A percentile compares a stretch with the other conserved stretches of the same genome.
Conservation (phyloP, 2,329 filamentous ascomycete species). For the Phyllosticta citrichinensis region DNA sequence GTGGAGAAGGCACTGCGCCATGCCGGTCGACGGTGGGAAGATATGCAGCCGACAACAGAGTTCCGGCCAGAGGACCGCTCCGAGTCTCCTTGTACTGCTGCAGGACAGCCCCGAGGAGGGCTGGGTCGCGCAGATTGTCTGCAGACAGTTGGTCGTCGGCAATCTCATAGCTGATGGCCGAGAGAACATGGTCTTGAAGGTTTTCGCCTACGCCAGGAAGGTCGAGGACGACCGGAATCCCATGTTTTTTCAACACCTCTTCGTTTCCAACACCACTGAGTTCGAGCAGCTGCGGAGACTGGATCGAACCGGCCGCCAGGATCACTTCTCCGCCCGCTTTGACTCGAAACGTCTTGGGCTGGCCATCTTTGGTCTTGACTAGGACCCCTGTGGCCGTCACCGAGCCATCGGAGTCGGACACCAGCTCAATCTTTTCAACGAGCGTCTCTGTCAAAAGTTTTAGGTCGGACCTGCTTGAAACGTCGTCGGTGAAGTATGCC, state of each 20-base stretch:
- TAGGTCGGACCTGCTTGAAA: constrained; percentile 8
- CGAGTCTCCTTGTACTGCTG: constrained; percentile 17
- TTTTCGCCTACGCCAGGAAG: constrained; percentile 23
- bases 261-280: constrained; percentile 13
- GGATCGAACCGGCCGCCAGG: constrained; percentile 18
- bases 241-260: constrained; percentile 12
- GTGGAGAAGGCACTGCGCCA: constrained; percentile 3
- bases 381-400: constrained; percentile 3
- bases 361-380: neutral
- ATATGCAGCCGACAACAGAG: constrained; percentile 16
- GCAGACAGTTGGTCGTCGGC: constrained; percentile 15
- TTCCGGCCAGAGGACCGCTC: constrained; percentile 16
- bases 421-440: constrained; percentile 12
- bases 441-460: neutral
- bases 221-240: constrained; percentile 12
- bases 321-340: constrained; percentile 20
- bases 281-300: constrained; percentile 14
- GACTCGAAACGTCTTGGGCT: constrained; percentile 12
- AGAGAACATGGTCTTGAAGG: constrained; percentile 23
- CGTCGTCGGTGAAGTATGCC: constrained; percentile 10
- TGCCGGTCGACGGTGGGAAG: constrained; percentile 17
- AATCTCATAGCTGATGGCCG: neutral
- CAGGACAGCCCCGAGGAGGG: constrained; percentile 12
- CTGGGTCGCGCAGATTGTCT: constrained; percentile 17
- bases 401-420: neutral